Evolutionary conservation across 225 moss, liverwort and hornwort genomes (phyloP).

Genomic region (Pleurozium schreberi): DNA sequence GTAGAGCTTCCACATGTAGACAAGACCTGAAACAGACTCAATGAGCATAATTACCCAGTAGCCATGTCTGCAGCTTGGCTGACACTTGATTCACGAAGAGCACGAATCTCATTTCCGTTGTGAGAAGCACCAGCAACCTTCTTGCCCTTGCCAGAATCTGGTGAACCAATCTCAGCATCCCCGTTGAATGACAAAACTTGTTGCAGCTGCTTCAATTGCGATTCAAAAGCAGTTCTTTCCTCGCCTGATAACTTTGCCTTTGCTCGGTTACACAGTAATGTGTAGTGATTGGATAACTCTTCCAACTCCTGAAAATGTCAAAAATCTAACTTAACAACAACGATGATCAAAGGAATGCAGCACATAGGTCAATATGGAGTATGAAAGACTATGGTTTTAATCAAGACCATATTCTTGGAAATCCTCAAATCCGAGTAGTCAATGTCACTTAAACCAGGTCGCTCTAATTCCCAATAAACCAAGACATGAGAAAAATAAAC

Average conservation of each 20-base stretch:
- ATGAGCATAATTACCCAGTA: conserved; percentile 48
- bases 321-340: neutral
- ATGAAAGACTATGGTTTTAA: neutral
- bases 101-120: conserved; percentile 65
- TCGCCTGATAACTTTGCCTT: conserved; percentile 86
- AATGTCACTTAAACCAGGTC: neutral
- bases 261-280: conserved; percentile 86
- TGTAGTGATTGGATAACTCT: conserved; percentile 90
- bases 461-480: neutral
- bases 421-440: neutral
- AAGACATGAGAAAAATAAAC: neutral
- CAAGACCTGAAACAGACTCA: neutral
- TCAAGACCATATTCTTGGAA: neutral
- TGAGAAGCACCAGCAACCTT: conserved; percentile 53
- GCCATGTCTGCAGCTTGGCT: conserved; percentile 98
- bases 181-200: conserved; percentile 53
- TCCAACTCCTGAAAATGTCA: conserved; percentile 68
- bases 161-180: conserved; percentile 44
- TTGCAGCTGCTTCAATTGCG: conserved; percentile 74
- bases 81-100: conserved; percentile 86
- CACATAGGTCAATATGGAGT: neutral
- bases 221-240: conserved; percentile 61
- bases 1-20: neutral
- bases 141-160: conserved; percentile 71
- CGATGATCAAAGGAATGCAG: neutral